Evolutionary conservation across 306 rosid genomes (phyloP), one percentile per base, ranked within the genome.

Genomic region (Cucurbita maxima): DNA sequence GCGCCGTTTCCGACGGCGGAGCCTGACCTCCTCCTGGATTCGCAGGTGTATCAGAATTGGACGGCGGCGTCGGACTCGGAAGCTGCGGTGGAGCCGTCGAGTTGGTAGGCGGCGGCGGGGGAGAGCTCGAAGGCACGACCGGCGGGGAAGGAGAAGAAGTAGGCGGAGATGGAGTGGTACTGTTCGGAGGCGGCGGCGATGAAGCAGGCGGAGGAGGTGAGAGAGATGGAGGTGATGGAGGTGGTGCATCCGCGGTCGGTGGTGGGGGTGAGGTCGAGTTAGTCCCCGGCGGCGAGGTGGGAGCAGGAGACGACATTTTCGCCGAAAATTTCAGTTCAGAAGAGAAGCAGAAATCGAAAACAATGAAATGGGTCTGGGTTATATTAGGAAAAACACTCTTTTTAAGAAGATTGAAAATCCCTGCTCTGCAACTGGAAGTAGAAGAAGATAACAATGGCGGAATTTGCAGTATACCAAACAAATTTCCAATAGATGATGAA

Each of bases 271-370:
- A 72, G 0, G 92, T 83, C 0, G 84, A 25, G 72, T 75, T 83
- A 2, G 80, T 30, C 3, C 86, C 2, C 78, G 89, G 88, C 1
- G 94, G 85, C 0, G 89, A 80, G 0, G 85, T 25, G 2, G 95
- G 91, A 3, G 89, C 75, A 5, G 79, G 91, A 37, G 89, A 34
- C 75, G 74, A 69, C 74, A 69, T 69, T 48, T 0, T 1, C 1
- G 9, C 7, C 6, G 10, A 25, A 69, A 48, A 62, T 4, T 19
- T 11, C 0, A 43, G 4, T 6, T 22, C 3, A 68, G 5, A 25
- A 25, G 54, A 45, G 41, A 1, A 22, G 13, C 4, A 47, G 58
- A 47, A 43, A 30, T 4, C 14, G 3, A 18, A 69, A 69, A 15
- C 4, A 30, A 50, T 0, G 44, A 69, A 22, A 12, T 15, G 74